Base-by-base conservation (phyloP, 192 early-diverging fungal species). In the Entomortierella parvispora region DNA sequence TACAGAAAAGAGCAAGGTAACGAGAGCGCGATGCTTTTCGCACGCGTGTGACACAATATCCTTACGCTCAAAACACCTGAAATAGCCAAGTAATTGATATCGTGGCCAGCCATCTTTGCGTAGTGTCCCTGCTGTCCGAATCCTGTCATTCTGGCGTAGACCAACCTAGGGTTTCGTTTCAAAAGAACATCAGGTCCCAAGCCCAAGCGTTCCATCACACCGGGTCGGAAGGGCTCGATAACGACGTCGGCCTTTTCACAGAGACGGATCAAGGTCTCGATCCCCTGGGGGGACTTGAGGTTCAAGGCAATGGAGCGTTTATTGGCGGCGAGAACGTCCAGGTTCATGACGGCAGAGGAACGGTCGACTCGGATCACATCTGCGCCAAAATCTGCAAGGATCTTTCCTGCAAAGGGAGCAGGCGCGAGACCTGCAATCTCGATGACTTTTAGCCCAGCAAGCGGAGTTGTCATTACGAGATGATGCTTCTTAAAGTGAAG, bases 381-480 rank as follows among this genome's bases (percentile, higher is more conserved):
- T 28, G 89, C 90, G 14, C 90, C 90, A 82, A 86, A 89, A 63
- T 92, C 90, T 34, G 88, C 75, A 10, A 92, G 71, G 22, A 92
- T 78, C 84, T 90, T 89, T 18, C 86, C 87, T 11, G 88, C 86
- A 72, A 88, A 92, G 0, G 90, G 90, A 1, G 81, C 89, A 32
- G 90, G 89, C 42, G 89, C 87, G 37, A 92, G 72, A 17, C 90
- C 90, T 4, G 88, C 90, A 23, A 92, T 83, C 66, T 92, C 90
- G 25, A 92, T 63, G 2, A 92, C 90, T 26, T 69, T 83, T 29
- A 92, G 62, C 11, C 83, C 85, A 11, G 66, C 40, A 9, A 87
- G 58, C 40, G 85, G 77, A 31, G 70, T 31, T 20, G 51, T 47
- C 71, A 40, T 40, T 40, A 9, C 37, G 37, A n/a, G n/a, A n/a